Percentiles rank a stretch among this genome's conserved stretches.
Conservation (phyloP, 2,329 filamentous ascomycete genomes). For the Hymenoscyphus fraxineus region DNA sequence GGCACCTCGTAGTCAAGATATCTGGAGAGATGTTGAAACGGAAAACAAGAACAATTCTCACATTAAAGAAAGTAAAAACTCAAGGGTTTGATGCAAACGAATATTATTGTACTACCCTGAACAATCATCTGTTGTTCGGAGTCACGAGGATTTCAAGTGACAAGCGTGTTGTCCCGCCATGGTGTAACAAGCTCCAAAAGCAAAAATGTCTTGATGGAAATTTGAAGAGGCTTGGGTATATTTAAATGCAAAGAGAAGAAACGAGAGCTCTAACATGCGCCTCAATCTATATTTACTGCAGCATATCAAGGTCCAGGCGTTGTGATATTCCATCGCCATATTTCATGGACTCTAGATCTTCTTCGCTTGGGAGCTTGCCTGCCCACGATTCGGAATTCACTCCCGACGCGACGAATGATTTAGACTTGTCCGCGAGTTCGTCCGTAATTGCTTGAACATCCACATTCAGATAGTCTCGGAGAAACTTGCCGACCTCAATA, state of each 20-base stretch:
- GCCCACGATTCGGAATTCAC: slow-evolving; percentile 21
- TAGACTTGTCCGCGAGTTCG: slow-evolving; percentile 49
- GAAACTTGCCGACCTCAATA: slow-evolving; percentile 81
- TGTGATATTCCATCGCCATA: slow-evolving; percentile 14
- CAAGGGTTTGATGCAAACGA: slow-evolving; percentile 19
- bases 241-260: neutral
- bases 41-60: neutral
- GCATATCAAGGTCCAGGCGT: slow-evolving; percentile 7
- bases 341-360: slow-evolving; percentile 18
- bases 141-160: neutral
- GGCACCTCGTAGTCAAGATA: neutral
- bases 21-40: neutral
- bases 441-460: slow-evolving; percentile 75
- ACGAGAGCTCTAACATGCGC: neutral
- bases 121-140: slow-evolving; percentile 10
- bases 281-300: neutral
- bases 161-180: slow-evolving; percentile 4
- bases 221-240: slow-evolving; percentile 2
- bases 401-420: slow-evolving; percentile 17
- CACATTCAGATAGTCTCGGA: slow-evolving; percentile 73
- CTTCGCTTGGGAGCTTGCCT: slow-evolving; percentile 26
- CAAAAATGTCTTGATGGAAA: slow-evolving; percentile 3
- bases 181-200: slow-evolving; percentile 7
- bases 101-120: slow-evolving; percentile 13
- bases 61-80: slow-evolving; percentile 1